phyloP scores from a whole-genome alignment of 441 rosid genomes.

The Kokia cookei region DNA sequence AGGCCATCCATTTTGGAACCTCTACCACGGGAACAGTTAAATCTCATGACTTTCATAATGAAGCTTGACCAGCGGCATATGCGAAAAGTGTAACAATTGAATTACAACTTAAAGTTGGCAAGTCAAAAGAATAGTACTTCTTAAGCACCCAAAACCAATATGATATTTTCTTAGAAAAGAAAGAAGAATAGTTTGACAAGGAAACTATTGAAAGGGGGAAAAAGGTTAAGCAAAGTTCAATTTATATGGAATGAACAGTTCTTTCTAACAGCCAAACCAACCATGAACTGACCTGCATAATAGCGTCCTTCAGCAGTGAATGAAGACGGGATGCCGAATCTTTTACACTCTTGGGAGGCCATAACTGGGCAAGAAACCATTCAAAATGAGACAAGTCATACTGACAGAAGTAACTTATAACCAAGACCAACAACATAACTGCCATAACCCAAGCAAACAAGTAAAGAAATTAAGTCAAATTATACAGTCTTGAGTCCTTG shows the following conservation, averaged over 20 bases:
- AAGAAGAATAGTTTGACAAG: conserved; percentile 1
- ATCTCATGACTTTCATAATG: not conserved
- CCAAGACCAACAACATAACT: not conserved
- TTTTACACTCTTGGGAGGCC: conserved; percentile 97
- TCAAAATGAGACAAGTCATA: not conserved
- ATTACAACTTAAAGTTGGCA: not conserved
- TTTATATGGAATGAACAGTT: not conserved
- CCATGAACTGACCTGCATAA: conserved; percentile 59
- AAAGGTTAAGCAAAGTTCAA: not conserved
- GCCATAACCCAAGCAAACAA: not conserved
- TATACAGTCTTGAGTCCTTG: not conserved
- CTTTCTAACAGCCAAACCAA: not conserved
- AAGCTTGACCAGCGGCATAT: not conserved
- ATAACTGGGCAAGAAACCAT: conserved; percentile 53
- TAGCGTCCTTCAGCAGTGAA: conserved; percentile 78
- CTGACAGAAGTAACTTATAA: not conserved
- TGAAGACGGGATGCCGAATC: conserved; percentile 90
- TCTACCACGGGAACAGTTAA: not conserved
- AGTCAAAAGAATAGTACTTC: not conserved
- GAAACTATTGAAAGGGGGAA: not conserved
- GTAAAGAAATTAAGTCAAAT: not conserved
- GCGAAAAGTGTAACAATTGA: not conserved
- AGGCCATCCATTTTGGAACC: not conserved
- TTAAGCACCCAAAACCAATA: not conserved
- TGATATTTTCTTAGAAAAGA: not conserved